Evolutionary conservation across 148 eudicot species (phyloP), one percentile per base, ranked within the genome.

Genomic region (Cornus kousa): DNA sequence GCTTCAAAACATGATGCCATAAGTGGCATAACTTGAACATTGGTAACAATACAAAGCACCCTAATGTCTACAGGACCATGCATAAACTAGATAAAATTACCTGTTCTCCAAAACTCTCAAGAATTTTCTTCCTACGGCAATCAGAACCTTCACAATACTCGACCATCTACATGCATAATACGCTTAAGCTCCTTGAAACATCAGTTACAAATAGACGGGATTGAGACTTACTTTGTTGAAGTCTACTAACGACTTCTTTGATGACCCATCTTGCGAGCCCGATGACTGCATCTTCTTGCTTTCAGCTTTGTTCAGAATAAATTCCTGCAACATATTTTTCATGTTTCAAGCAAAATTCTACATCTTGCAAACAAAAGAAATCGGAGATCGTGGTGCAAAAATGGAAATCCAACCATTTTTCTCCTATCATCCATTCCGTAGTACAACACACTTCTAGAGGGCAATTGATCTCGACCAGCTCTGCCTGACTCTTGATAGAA

Each of bases 401-500:
- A 76, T 33, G 71, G 66, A 55, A 74, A 73, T 39, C 84, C 65
- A 83, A 95, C 98, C 98, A 95, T 95, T 87, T 80, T 95, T 82
- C 84, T 95, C 73, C 91, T 80, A 84, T 95, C 98, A 81, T 93
- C 97, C 85, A 90, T 81, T 85, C 97, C 97, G 83, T 87, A 93
- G 86, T 95, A 95, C 82, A 95, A 80, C 20, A 95, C 75, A 83
- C 98, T 95, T 82, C 80, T 87, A 81, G 93, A 93, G 64, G 96
- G 90, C 83, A 87, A 74, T 82, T 91, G 98, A 88, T 95, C 98
- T 80, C 98, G 96, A 50, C 98, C 98, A 80, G 97, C 98, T 90
- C 98, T 89, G 78, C 98, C 97, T 9, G 98, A 95, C 88, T 95
- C 98, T 82, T 95, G 98, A 82, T 95, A 95, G 83, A 95, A 95